Evolutionary conservation across 176 grass and related monocot species (phyloP), one percentile per base, ranked within the genome.

Genomic region (Poa pratensis): DNA sequence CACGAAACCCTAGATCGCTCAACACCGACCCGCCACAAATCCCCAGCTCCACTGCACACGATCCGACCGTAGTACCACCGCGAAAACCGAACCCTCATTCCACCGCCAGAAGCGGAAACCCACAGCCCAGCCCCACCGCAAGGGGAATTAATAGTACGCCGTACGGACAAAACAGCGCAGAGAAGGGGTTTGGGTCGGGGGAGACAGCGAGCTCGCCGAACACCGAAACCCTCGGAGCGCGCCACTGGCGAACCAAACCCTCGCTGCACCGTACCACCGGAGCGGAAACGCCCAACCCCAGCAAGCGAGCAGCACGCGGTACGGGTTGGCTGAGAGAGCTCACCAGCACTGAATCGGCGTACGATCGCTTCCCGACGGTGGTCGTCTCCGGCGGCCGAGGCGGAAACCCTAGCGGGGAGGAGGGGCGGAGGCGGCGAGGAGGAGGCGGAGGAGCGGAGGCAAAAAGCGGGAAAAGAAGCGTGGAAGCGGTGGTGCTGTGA

Each of bases 381-480:
- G 26, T 7, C 5, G 12, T 28, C 26, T 26, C 0, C 72, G 72
- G 72, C 46, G 26, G 72, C 72, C 46, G 23, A 52, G 72, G 72
- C 23, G 46, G 46, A 75, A 75, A 75, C 46, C 72, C 72, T 75
- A 75, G 72, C 24, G 72, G 71, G 6, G 45, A 23, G 69, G 42
- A 45, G 26, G 27, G 27, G 63, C 28, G 28, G 28, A 67, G 70
- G 70, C 40, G 70, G 22, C 22, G 70, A 28, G 22, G 70, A 49
- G 43, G 67, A 50, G n/a, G 8, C 7, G 6, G 35, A 37, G 39
- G 69, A 48, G 69, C 39, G 22, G 45, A 28, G 17, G 71, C 45
- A 0, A 50, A 28, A 74, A 75, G 72, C 72, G 72, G 72, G 72
- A 75, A 75, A 75, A 75, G 12, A 52, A 52, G 46, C 72, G 72